Conservation (phyloP, 2,329 filamentous ascomycete genomes). For the Orbilia brochopaga region DNA sequence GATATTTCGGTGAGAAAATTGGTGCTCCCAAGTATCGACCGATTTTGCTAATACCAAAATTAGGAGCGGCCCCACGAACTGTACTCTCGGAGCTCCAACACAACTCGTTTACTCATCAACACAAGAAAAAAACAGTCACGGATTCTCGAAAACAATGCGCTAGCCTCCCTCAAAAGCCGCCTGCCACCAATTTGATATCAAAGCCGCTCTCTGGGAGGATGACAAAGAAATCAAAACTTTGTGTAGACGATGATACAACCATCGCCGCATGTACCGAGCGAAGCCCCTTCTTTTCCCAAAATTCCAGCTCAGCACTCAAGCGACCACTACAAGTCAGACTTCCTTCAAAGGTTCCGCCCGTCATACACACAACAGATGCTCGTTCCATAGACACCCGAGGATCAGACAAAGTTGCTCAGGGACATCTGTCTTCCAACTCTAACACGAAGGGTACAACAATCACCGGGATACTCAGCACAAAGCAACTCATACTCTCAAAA, state of each 20-base stretch:
- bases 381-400: too few species aligned
- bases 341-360: not conserved
- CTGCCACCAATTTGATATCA: not conserved
- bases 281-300: conserved; percentile 32
- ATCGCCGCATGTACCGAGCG: conserved; percentile 9
- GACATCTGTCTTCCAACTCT: too few species aligned
- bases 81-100: conserved; percentile 19
- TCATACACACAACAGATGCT: too few species aligned
- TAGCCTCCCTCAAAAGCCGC: not conserved
- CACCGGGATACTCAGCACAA: not conserved
- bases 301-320: not conserved
- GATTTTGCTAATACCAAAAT: not conserved
- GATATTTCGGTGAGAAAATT: conserved; percentile 25
- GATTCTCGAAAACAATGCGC: not conserved
- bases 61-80: conserved; percentile 7
- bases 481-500: not conserved
- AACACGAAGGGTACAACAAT: not conserved
- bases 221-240: conserved; percentile 28
- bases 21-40: not conserved
- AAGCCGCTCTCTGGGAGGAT: not conserved
- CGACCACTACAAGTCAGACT: not conserved
- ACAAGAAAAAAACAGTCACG: not conserved
- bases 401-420: too few species aligned
- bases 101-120: not conserved
- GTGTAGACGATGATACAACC: conserved; percentile 28